Evolutionary conservation across 768 basidiomycete species (phyloP), one percentile per base, ranked within the genome.

Genomic region (Rhodosporidiobolus odoratus): DNA sequence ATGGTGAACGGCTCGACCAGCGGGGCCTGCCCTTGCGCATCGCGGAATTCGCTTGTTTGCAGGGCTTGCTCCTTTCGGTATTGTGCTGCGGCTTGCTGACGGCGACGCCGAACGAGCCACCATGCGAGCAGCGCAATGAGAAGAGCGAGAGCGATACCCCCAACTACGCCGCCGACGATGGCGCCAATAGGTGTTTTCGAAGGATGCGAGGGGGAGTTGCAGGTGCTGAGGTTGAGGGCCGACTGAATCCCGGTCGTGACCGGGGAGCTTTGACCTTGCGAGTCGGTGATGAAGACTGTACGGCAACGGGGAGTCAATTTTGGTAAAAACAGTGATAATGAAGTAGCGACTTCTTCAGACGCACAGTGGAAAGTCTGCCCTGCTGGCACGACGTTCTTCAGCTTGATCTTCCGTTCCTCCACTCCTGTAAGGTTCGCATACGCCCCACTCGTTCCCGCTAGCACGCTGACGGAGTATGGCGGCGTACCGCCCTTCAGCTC

Each of bases 251-350:
- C 35, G 15, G 12, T 19, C 0, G 50, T 38, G n/a, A 70, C 62
- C 21, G 0, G 3, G 2, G 73, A 67, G 2, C 58, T 37, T 0
- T 25, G 0, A 10, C 73, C 73, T 0, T n/a, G 43, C 15, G 65
- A 40, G 25, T 74, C 73, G 13, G 73, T 67, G 15, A 74, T 58
- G 25, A 67, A 60, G 30, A 74, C 73, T 74, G 68, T n/a, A 34
- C 9, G 16, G 15, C 4, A 27, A 32, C 43, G 12, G 3, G 21
- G 6, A 35, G 37, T 41, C 15, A 5, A 1, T 19, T 9, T 10
- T 27, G 62, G 25, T 19, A 17, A 25, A 13, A 19, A 34, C 3
- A 21, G 23, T 13, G 25, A 17, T 41, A 38, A 13, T 9, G 9
- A 5, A n/a, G 47, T 13, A n/a, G 9, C n/a, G n/a, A n/a, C n/a